Conservation (phyloP, 1,139 yeast species). For the Kodamaea alishanica region DNA sequence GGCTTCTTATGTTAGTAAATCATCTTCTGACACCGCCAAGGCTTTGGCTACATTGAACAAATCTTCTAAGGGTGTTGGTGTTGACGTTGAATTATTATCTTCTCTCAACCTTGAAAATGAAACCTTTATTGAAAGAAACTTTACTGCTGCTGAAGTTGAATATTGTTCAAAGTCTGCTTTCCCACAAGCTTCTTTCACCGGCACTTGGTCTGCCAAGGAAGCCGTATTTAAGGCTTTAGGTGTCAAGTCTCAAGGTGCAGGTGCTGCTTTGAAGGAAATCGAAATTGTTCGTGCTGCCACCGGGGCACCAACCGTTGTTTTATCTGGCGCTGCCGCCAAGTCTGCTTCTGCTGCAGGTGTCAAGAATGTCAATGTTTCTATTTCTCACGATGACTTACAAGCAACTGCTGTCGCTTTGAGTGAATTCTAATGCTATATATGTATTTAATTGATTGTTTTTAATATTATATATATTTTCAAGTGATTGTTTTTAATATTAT, state of each 20-base stretch:
- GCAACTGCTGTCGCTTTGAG: slow-evolving; percentile 96
- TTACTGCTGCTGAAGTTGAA: slow-evolving; percentile 71
- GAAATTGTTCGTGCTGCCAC: slow-evolving; percentile 73
- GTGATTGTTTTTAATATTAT: too few relatives aligned
- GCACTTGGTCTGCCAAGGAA: slow-evolving; percentile 99
- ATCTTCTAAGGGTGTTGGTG: slow-evolving; percentile 79
- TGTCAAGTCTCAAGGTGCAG: slow-evolving; percentile 88
- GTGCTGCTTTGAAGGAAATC: slow-evolving; percentile 87
- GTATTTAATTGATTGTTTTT: background rate
- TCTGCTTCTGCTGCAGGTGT: slow-evolving; percentile 75
- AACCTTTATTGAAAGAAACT: slow-evolving; percentile 88
- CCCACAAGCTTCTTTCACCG: slow-evolving; percentile 90
- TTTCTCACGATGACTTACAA: slow-evolving; percentile 94
- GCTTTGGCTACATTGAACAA: slow-evolving; percentile 48
- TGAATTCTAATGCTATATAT: slow-evolving; percentile 38
- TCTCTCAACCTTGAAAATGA: slow-evolving; percentile 80
- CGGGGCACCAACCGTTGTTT: slow-evolving; percentile 79
- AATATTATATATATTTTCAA: too few relatives aligned
- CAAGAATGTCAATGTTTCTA: slow-evolving; percentile 73
- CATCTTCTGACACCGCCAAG: slow-evolving; percentile 45
- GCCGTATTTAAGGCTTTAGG: slow-evolving; percentile 96
- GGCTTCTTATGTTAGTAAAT: slow-evolving; percentile 32
- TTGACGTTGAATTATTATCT: slow-evolving; percentile 87
- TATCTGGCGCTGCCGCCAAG: slow-evolving; percentile 70
- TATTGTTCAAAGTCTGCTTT: slow-evolving; percentile 73